Conservation (phyloP, 2,329 filamentous ascomycete genomes). For the Parafenestella ontariensis region DNA sequence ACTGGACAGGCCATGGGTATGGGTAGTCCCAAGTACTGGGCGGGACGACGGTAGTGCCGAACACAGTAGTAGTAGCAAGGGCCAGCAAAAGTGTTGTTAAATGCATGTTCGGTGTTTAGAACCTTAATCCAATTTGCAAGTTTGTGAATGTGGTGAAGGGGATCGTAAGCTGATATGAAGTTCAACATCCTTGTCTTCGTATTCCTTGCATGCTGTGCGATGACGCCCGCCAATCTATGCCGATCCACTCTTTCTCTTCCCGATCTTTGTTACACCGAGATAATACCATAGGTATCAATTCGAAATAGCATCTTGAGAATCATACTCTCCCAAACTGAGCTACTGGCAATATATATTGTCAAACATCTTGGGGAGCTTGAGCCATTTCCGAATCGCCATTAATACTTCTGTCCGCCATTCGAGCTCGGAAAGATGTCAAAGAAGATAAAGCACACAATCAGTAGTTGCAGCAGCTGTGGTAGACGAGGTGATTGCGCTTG, state of each 20-base stretch:
- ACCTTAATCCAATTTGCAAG: neutral
- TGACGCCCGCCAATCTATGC: conserved; percentile 14
- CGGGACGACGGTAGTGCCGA: conserved; percentile 13
- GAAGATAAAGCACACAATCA: neutral
- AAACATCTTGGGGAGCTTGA: no score
- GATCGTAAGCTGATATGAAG: conserved; percentile 1
- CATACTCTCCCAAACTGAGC: no score
- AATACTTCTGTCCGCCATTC: neutral
- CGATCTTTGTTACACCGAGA: neutral
- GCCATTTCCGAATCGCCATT: neutral
- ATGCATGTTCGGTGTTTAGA: conserved; percentile 10
- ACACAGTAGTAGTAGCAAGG: conserved; percentile 9
- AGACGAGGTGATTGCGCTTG: neutral
- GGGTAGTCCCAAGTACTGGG: conserved; percentile 47
- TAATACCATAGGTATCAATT: no score
- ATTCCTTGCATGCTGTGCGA: conserved; percentile 16
- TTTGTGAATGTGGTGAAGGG: neutral
- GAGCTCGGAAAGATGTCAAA: neutral
- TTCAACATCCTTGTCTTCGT: conserved; percentile 15
- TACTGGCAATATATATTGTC: no score
- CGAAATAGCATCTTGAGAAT: neutral
- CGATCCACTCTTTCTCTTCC: neutral
- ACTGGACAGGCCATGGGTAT: conserved; percentile 59
- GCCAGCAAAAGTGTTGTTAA: neutral
- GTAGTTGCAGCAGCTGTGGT: neutral